Evolutionary conservation across 805 yeast species (phyloP).

Genomic region (Kregervanrija pseudodelftensis): DNA sequence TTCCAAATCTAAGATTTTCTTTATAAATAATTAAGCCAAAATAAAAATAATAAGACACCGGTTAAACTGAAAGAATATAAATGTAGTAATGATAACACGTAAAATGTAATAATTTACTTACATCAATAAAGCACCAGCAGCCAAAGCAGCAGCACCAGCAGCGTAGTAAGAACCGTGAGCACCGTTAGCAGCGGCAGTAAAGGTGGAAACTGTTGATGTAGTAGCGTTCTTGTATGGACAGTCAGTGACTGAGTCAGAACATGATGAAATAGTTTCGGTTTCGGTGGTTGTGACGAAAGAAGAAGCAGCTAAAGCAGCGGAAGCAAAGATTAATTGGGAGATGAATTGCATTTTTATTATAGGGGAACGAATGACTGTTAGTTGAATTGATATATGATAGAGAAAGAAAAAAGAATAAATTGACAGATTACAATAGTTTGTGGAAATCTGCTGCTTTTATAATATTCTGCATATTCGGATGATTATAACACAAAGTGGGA

Average conservation of each 20-base stretch:
- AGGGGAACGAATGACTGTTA: conserved; percentile 3
- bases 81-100: neutral
- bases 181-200: conserved; percentile 4
- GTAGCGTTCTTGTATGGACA: neutral
- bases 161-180: conserved; percentile 18
- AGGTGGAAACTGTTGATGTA: conserved; percentile 12
- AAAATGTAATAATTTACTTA: conserved; percentile 9
- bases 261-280: conserved; percentile 31
- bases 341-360: conserved; percentile 36
- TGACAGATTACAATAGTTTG: neutral
- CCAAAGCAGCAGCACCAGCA: conserved; percentile 25
- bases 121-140: conserved; percentile 25
- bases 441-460: neutral
- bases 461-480: no score
- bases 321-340: conserved; percentile 31
- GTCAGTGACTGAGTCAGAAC: conserved; percentile 29
- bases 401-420: neutral
- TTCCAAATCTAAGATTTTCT: no score
- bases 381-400: neutral
- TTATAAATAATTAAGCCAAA: neutral
- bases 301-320: conserved; percentile 28
- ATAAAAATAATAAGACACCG: neutral
- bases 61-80: neutral
- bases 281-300: conserved; percentile 21
- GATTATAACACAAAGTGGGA: no score